Conservation (phyloP, 345 rosid species). For the Xanthoceras sorbifolium region DNA sequence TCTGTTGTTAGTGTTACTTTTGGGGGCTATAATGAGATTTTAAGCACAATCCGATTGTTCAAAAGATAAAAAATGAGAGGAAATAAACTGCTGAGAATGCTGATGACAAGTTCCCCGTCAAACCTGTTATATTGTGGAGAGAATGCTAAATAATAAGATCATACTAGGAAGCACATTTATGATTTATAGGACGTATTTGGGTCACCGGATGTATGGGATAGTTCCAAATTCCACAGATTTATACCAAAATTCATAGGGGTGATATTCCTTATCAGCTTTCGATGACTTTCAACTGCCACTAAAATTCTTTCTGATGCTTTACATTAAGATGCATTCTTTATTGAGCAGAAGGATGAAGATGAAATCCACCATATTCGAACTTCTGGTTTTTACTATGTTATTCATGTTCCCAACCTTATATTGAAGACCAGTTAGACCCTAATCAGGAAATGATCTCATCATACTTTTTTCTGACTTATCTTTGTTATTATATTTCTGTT, state of each 20-base stretch:
- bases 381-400: neutral
- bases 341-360: neutral
- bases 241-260: neutral
- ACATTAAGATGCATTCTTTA: constrained; percentile 9
- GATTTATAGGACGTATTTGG: too few relatives aligned
- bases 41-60: neutral
- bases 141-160: neutral
- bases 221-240: neutral
- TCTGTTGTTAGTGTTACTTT: neutral
- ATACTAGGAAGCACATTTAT: too few relatives aligned
- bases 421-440: neutral
- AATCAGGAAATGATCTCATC: neutral
- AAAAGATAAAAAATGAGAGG: neutral
- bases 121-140: neutral
- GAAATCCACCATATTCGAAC: neutral
- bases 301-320: neutral
- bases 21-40: neutral
- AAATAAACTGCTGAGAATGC: neutral
- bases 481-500: neutral
- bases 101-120: neutral
- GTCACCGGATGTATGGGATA: neutral
- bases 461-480: neutral
- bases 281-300: neutral
- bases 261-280: neutral
- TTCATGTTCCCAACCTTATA: neutral